Evolutionary conservation across 1,139 yeast species (phyloP).

Genomic region (Taphrina communis): DNA sequence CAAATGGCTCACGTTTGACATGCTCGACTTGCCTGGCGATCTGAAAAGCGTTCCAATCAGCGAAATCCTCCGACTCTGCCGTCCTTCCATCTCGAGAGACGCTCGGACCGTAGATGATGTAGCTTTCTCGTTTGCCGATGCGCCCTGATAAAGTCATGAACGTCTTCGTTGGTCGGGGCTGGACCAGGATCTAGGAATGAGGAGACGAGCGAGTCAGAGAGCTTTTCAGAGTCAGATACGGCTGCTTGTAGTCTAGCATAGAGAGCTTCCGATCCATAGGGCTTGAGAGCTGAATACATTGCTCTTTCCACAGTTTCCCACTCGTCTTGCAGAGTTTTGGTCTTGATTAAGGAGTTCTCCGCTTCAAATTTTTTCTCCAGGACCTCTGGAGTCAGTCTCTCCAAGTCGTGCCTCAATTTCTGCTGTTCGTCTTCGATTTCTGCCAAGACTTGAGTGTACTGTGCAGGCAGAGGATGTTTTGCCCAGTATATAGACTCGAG

Average conservation of each 20-base stretch:
- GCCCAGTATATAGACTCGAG: slow-evolving; percentile 42
- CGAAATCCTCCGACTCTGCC: slow-evolving; percentile 65
- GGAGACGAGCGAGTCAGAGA: slow-evolving; percentile 52
- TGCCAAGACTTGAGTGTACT: slow-evolving; percentile 34
- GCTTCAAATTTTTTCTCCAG: slow-evolving; percentile 16
- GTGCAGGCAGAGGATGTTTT: slow-evolving; percentile 41
- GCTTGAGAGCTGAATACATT: slow-evolving; percentile 55
- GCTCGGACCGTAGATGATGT: slow-evolving; percentile 64
- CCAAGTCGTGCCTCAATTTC: slow-evolving; percentile 28
- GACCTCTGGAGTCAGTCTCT: slow-evolving; percentile 10
- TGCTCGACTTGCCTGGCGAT: background rate
- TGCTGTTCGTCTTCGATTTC: slow-evolving; percentile 36
- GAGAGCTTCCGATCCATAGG: slow-evolving; percentile 52
- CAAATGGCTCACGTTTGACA: too few relatives aligned
- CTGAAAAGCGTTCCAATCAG: background rate
- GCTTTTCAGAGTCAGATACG: slow-evolving; percentile 51
- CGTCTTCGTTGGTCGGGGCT: slow-evolving; percentile 44
- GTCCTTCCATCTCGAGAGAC: slow-evolving; percentile 67
- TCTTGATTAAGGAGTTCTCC: slow-evolving; percentile 38
- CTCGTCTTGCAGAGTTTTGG: slow-evolving; percentile 47
- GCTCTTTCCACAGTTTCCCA: slow-evolving; percentile 52
- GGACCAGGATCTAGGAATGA: slow-evolving; percentile 49
- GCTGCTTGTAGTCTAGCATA: slow-evolving; percentile 50
- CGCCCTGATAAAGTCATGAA: slow-evolving; percentile 54
- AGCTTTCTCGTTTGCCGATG: slow-evolving; percentile 59